These are phyloP conservation scores for Ceratobasidium sp. DNA, from an alignment of 1,284 basidiomycete species.

Conservation along the genomic window DNA sequence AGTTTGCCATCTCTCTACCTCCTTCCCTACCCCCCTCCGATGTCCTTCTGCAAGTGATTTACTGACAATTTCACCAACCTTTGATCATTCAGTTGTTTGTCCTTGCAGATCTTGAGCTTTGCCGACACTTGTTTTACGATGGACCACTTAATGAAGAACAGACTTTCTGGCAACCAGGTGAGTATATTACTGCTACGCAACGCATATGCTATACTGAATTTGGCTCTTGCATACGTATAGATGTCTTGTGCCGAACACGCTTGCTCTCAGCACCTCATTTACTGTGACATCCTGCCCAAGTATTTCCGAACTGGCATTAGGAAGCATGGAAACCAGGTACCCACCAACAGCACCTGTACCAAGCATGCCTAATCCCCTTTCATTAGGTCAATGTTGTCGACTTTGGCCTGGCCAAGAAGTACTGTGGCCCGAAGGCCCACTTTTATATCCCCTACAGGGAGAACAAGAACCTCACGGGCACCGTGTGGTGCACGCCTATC, in stretches of 20 bases:
- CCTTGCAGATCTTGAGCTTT: neutral
- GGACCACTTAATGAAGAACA: neutral
- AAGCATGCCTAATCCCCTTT: neutral
- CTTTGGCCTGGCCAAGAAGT: slow-evolving; percentile 99
- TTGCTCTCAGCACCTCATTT: slow-evolving; percentile 99
- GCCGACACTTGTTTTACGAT: neutral
- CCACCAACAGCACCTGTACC: neutral
- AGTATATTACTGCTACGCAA: neutral
- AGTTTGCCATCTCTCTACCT: neutral
- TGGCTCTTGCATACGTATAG: slow-evolving; percentile 55
- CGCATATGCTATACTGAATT: neutral
- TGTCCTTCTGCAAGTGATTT: neutral
- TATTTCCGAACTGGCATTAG: slow-evolving; percentile 99
- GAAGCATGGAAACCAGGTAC: slow-evolving; percentile 91
- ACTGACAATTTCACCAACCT: neutral
- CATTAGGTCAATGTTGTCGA: slow-evolving; percentile 91
- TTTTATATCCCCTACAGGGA: slow-evolving; percentile 99
- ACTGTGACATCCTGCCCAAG: slow-evolving; percentile 99
- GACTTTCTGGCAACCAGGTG: neutral
- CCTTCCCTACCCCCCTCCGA: neutral
- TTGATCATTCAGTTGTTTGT: neutral
- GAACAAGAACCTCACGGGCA: slow-evolving; percentile 99
- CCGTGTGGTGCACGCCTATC: slow-evolving; percentile 98
- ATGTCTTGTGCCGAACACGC: slow-evolving; percentile 99
- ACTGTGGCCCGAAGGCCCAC: slow-evolving; percentile 99